phyloP scores from a whole-genome alignment of 148 eudicot genomes.

The Dianthus caryophyllus region DNA sequence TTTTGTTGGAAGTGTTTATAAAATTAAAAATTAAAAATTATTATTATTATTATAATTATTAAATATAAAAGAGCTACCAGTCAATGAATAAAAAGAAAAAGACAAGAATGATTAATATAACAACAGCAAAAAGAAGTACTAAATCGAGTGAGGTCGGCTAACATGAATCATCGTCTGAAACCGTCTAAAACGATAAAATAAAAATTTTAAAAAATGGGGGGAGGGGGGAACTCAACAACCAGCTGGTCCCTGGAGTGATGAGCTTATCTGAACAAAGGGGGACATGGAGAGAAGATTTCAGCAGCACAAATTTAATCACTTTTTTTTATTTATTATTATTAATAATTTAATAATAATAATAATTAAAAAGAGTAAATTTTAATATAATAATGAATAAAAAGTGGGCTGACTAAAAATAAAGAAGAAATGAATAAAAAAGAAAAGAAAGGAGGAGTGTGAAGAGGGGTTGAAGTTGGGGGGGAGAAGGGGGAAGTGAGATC shows the following conservation, averaged over 20 bases:
- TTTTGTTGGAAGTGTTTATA: neutral
- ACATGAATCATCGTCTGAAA: too few species aligned
- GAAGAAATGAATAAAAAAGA: too few species aligned
- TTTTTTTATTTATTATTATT: neutral
- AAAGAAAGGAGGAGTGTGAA: too few species aligned
- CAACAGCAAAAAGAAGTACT: too few species aligned
- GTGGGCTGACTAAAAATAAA: neutral
- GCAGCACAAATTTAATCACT: slow-evolving; percentile 14
- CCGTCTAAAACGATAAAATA: too few species aligned
- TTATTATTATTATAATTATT: too few species aligned
- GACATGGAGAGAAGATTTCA: slow-evolving; percentile 18
- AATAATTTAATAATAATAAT: neutral
- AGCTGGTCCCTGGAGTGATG: slow-evolving; percentile 41
- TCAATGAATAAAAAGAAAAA: slow-evolving; percentile 27
- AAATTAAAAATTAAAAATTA: neutral
- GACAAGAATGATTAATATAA: too few species aligned
- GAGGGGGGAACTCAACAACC: slow-evolving; percentile 33
- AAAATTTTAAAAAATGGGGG: too few species aligned
- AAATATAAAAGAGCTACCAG: slow-evolving; percentile 42
- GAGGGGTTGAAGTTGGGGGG: neutral
- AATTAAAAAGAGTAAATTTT: too few species aligned
- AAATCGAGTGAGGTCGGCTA: too few species aligned
- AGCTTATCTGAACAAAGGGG: slow-evolving; percentile 24
- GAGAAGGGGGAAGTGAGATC: neutral
- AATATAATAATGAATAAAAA: neutral